Evolutionary conservation across 352 stramenopile genomes (phyloP).

Genomic region (Globisporangium spinosum): DNA sequence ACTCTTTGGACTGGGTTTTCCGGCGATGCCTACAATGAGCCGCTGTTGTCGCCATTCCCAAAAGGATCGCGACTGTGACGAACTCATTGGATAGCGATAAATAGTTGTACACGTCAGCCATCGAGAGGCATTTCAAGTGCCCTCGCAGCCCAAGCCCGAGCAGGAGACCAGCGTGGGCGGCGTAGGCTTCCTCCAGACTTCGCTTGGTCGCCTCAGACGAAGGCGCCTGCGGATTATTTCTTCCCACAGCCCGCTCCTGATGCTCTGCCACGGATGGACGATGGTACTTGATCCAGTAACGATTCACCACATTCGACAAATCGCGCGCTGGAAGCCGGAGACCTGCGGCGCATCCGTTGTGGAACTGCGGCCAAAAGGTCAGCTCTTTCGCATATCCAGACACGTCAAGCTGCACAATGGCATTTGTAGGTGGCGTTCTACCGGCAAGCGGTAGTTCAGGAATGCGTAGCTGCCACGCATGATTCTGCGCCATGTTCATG

Average conservation of each 20-base stretch:
- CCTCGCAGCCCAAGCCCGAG: constrained; percentile 93
- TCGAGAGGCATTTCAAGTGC: constrained; percentile 93
- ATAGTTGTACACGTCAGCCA: constrained; percentile 99
- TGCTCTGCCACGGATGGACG: constrained; percentile 59
- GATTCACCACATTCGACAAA: constrained; percentile 86
- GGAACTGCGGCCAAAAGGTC: constrained; percentile 97
- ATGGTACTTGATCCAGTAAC: constrained; percentile 99
- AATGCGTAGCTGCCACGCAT: constrained; percentile 86
- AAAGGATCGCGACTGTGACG: constrained; percentile 94
- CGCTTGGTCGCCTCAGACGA: constrained; percentile 24
- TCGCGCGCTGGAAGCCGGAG: constrained; percentile 80
- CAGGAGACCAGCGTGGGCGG: constrained; percentile 92
- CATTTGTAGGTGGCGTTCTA: constrained; percentile 92
- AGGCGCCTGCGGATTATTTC: constrained; percentile 15
- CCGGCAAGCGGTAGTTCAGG: constrained; percentile 92
- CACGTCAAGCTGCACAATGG: constrained; percentile 90
- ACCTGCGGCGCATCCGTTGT: constrained; percentile 97
- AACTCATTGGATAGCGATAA: constrained; percentile 95
- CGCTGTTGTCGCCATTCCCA: constrained; percentile 95
- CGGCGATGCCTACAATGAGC: constrained; percentile 73
- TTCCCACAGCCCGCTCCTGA: constrained; percentile 7
- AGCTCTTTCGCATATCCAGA: constrained; percentile 88
- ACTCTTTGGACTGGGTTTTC: constrained; percentile 8
- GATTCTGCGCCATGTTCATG: constrained; percentile 49
- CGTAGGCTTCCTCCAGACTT: constrained; percentile 81